Evolutionary conservation across 148 eudicot genomes (phyloP), one percentile per base, ranked within the genome.

Genomic region (Cornus florida): DNA sequence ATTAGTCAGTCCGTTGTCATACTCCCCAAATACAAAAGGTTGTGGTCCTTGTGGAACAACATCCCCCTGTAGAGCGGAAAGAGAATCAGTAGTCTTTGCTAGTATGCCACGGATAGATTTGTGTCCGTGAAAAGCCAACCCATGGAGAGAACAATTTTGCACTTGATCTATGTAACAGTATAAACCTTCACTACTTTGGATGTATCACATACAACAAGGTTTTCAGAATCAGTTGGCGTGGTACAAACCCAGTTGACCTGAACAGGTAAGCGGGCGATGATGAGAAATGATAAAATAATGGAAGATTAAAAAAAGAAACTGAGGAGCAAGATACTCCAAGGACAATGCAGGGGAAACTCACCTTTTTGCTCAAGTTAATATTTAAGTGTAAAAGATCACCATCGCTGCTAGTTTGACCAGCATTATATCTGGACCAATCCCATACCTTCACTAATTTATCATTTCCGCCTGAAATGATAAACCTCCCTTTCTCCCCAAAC

Each of bases 211-310:
- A 97, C 86, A 67, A 97, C 83, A 75, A 97, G 93, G 81, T 97
- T 94, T 76, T 97, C 97, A 48, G 98, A 89, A 85, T 94, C 98
- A 66, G 91, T 57, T n/a, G 99, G 89, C 69, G 95, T 89, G 41
- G 97, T 91, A 86, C 99, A 97, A 11, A 97, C 93, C 97, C 97
- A 92, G 82, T 94, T 97, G 38, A 97, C 96, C 99, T 97, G 89
- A 74, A 1, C 22, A 64, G 33, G 13, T 46, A 75, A n/a, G 68
- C 71, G 32, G 31, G 19, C 71, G 75, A 78, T 53, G 71, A 39
- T 72, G 46, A 62, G 67, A 77, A 79, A 50, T 23, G 10, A 22
- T 46, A 4, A 67, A 67, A 68, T 38, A 24, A 72, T 56, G 43
- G 67, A 14, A 17, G 53, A 64, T 20, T 41, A 35, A 6, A 1